Evolutionary conservation across 805 yeast species (phyloP).

Genomic region (Kodamaea restingae): DNA sequence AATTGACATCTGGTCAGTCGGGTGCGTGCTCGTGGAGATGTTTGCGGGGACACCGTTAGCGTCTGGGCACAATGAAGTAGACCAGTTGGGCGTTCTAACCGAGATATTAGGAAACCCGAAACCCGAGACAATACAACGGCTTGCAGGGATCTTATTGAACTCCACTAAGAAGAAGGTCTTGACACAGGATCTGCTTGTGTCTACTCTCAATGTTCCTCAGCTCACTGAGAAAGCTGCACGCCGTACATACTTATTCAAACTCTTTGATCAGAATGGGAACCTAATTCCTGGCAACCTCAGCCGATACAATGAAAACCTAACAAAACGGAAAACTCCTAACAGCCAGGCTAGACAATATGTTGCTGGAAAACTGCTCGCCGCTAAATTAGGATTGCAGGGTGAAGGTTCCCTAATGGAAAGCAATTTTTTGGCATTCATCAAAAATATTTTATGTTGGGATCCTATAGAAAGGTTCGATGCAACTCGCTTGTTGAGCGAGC

Average conservation of each 20-base stretch:
- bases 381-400: constrained; percentile 21
- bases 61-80: constrained; percentile 48
- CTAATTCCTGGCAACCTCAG: constrained; percentile 33
- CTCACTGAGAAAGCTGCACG: constrained; percentile 30
- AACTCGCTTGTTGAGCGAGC: constrained; percentile 6
- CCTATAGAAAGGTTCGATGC: constrained; percentile 16
- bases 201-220: constrained; percentile 9
- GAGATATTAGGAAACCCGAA: constrained; percentile 48
- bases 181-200: not conserved
- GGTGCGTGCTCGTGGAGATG: constrained; percentile 39
- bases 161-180: constrained; percentile 14
- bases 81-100: constrained; percentile 40
- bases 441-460: constrained; percentile 35
- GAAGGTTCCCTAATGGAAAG: constrained; percentile 4
- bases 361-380: constrained; percentile 22
- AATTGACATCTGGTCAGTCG: constrained; percentile 52
- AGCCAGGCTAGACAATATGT: constrained; percentile 16
- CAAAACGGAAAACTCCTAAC: constrained; percentile 1
- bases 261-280: constrained; percentile 38
- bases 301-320: constrained; percentile 12
- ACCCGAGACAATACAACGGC: constrained; percentile 32
- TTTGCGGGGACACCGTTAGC: constrained; percentile 38
- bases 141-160: constrained; percentile 35
- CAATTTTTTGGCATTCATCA: constrained; percentile 26
- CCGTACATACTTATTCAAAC: constrained; percentile 32